A percentile compares a stretch with the other conserved stretches of the same genome.
Evolutionary conservation across 2,329 filamentous ascomycete species (phyloP).

Genomic region (Fusarium brevicatenulatum): DNA sequence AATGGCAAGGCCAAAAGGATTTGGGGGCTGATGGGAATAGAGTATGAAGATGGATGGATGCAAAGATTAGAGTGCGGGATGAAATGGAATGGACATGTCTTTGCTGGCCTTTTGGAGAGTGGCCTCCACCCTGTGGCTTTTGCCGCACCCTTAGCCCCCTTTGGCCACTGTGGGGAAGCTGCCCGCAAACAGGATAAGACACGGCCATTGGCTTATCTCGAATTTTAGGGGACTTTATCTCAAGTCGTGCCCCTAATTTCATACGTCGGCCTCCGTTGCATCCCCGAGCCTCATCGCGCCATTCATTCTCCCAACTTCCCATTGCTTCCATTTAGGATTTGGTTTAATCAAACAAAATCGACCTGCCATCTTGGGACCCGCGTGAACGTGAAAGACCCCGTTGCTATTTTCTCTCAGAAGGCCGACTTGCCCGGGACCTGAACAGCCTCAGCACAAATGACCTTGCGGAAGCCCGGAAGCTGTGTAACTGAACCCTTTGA

Average conservation of each 20-base stretch:
- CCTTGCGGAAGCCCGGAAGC: neutral
- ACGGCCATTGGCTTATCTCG: slow-evolving; percentile 16
- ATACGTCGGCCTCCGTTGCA: slow-evolving; percentile 13
- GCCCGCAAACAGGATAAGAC: slow-evolving; percentile 1
- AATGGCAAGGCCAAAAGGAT: slow-evolving; percentile 15
- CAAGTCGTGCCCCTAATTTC: slow-evolving; percentile 13
- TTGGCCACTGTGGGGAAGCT: slow-evolving; percentile 39
- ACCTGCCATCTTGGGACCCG: slow-evolving; percentile 2
- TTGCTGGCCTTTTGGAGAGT: slow-evolving; percentile 45
- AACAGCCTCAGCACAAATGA: neutral
- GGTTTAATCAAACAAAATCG: slow-evolving; percentile 9
- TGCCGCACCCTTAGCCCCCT: slow-evolving; percentile 34
- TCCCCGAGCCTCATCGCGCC: slow-evolving; percentile 32
- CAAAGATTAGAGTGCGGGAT: slow-evolving; percentile 33
- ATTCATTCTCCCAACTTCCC: slow-evolving; percentile 39
- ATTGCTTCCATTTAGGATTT: slow-evolving; percentile 29
- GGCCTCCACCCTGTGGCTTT: slow-evolving; percentile 28
- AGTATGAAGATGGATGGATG: neutral
- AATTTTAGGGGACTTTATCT: slow-evolving; percentile 30
- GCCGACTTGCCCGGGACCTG: neutral
- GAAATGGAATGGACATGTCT: slow-evolving; percentile 36
- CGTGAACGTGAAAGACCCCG: neutral
- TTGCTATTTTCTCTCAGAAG: neutral
- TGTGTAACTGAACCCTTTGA: slow-evolving; percentile 5
- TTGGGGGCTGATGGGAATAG: slow-evolving; percentile 15